A percentile compares a stretch with the other conserved stretches of the same genome.
phyloP scores from a whole-genome alignment of 75 land plant species.

The Pseudotsuga menziesii region DNA sequence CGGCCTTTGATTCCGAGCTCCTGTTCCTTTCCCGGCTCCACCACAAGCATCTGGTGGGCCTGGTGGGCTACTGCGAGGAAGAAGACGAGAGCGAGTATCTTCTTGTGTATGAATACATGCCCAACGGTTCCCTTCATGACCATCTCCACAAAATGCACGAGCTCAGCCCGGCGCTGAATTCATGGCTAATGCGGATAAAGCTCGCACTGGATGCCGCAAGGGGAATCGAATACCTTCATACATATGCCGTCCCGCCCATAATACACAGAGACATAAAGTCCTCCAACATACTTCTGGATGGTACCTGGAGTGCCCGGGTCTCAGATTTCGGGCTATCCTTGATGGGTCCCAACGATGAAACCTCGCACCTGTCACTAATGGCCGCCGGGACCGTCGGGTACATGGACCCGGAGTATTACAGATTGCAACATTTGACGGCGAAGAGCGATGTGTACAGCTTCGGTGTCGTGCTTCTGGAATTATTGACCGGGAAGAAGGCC shows the following conservation, averaged over 20 bases:
- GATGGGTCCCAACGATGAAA: conserved; percentile 36
- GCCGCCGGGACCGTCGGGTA: conserved; percentile 89
- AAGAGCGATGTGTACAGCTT: conserved; percentile 93
- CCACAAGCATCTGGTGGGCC: conserved; percentile 66
- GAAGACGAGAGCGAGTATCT: conserved; percentile 27
- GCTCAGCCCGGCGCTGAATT: conserved; percentile 9
- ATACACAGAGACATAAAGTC: conserved; percentile 90
- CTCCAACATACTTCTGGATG: conserved; percentile 72
- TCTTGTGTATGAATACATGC: conserved; percentile 74
- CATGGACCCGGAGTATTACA: conserved; percentile 87
- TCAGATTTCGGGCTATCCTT: conserved; percentile 80
- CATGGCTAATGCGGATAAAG: conserved; percentile 49
- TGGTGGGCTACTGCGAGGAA: conserved; percentile 68
- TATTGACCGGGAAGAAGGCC: conserved; percentile 58
- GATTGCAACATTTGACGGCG: conserved; percentile 54
- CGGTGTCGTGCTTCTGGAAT: conserved; percentile 70
- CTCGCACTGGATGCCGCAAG: conserved; percentile 78
- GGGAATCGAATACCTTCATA: conserved; percentile 82
- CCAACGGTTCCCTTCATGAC: conserved; percentile 63
- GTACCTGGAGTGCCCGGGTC: conserved; percentile 58
- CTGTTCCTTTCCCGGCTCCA: conserved; percentile 59
- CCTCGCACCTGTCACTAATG: conserved; percentile 35
- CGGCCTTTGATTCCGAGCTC: conserved; percentile 61
- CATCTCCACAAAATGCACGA: conserved; percentile 44
- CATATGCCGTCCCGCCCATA: conserved; percentile 65